A percentile compares a stretch with the other conserved stretches of the same genome.
Evolutionary conservation across 345 rosid genomes (phyloP).

Genomic region (Brassica nigra): DNA sequence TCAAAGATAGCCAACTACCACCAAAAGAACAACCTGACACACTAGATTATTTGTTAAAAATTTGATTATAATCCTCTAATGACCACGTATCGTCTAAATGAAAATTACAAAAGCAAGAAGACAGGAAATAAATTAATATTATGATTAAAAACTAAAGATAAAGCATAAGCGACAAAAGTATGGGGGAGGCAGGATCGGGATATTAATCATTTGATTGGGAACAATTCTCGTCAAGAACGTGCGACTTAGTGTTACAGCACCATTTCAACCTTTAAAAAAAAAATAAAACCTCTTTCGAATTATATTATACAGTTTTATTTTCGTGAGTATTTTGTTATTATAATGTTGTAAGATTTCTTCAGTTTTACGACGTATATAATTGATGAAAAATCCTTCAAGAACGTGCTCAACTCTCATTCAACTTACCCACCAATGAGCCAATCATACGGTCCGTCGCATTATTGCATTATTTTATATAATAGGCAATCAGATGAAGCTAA

Average conservation of each 20-base stretch:
- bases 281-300: slow-evolving; percentile 1
- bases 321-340: not conserved
- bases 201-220: slow-evolving; percentile 32
- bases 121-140: not conserved
- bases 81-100: not conserved
- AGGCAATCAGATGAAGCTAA: slow-evolving; percentile 19
- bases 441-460: slow-evolving; percentile 17
- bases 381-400: slow-evolving; percentile 9
- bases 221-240: slow-evolving; percentile 44
- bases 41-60: not conserved
- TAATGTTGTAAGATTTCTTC: slow-evolving; percentile 15
- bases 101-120: not conserved
- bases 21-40: slow-evolving; percentile 15
- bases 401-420: slow-evolving; percentile 36
- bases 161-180: slow-evolving; percentile 27
- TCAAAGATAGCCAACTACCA: not conserved
- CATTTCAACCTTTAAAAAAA: slow-evolving; percentile 19
- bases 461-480: slow-evolving; percentile 1
- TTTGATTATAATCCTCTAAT: not conserved
- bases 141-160: not conserved
- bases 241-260: slow-evolving; percentile 43
- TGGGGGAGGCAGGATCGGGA: slow-evolving; percentile 30
- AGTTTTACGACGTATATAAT: slow-evolving; percentile 5
- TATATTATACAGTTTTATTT: not conserved
- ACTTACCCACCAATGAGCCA: slow-evolving; percentile 17